These are phyloP conservation scores for Lasiodiplodia hormozganensis DNA, from an alignment of 2,329 filamentous ascomycete species.

Conservation along the genomic window DNA sequence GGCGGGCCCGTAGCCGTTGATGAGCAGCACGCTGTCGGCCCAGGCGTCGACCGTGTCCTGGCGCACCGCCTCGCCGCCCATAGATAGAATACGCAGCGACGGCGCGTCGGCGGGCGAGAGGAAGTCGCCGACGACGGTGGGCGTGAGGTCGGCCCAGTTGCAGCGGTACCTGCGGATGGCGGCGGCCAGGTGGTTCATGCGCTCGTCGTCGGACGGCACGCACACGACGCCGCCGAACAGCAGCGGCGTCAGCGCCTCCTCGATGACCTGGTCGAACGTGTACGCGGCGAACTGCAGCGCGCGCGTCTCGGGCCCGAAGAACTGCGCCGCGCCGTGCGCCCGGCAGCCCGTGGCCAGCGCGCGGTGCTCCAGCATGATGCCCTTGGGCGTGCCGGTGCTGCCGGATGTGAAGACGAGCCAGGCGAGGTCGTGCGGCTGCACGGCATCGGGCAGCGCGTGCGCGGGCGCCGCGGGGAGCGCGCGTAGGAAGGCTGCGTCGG, in stretches of 20 bases:
- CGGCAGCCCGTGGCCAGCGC: conserved; percentile 37
- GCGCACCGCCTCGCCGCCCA: conserved; percentile 43
- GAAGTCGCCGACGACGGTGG: conserved; percentile 44
- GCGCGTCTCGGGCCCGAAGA: conserved; percentile 31
- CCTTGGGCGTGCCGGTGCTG: conserved; percentile 44
- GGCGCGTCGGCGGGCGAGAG: conserved; percentile 46
- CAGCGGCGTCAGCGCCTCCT: conserved; percentile 44
- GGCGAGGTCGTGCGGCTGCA: background rate
- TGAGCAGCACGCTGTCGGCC: background rate
- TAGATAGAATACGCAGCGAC: conserved; percentile 41
- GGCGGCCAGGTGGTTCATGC: conserved; percentile 49
- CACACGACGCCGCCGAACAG: conserved; percentile 49
- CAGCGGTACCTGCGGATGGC: conserved; percentile 39
- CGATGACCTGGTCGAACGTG: conserved; percentile 43
- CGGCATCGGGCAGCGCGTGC: background rate
- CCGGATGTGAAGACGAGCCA: conserved; percentile 44
- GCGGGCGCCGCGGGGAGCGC: background rate
- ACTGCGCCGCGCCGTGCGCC: background rate
- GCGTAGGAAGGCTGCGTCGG: too few species aligned
- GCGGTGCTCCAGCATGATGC: conserved; percentile 41
- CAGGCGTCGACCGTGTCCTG: conserved; percentile 32
- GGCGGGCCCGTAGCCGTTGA: background rate
- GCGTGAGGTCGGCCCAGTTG: conserved; percentile 45
- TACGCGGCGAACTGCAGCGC: conserved; percentile 27
- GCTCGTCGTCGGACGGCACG: conserved; percentile 50